phyloP scores from a whole-genome alignment of 2,329 filamentous ascomycete species.

The Gaeumannomyces sp. region DNA sequence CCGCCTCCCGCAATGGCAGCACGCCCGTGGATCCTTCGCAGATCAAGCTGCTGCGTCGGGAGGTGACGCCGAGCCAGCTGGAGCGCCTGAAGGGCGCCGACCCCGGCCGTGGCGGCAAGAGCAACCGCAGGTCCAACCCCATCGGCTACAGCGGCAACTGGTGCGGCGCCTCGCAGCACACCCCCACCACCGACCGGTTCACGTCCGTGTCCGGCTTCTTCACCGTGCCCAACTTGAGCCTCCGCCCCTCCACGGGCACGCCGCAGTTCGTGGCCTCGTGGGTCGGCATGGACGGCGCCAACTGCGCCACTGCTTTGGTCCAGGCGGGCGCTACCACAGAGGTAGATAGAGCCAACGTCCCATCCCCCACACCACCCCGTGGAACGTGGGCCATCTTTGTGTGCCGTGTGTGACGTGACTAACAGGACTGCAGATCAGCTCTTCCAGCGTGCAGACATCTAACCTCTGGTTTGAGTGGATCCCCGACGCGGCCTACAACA shows the following conservation, averaged over 20 bases:
- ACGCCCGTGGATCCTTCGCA: conserved; percentile 6
- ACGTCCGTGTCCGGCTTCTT: conserved; percentile 21
- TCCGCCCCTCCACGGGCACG: conserved; percentile 14
- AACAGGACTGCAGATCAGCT: conserved; percentile 4
- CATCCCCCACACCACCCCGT: too few species aligned
- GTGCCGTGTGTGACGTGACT: not conserved
- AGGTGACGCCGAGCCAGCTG: not conserved
- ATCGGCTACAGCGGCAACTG: conserved; percentile 16
- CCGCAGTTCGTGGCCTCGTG: conserved; percentile 24
- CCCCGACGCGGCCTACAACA: conserved; percentile 23
- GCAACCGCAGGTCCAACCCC: not conserved
- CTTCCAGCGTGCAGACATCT: conserved; percentile 7
- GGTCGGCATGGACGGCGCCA: conserved; percentile 25
- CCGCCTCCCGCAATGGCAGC: not conserved
- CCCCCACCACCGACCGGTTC: conserved; percentile 15
- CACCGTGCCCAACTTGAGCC: conserved; percentile 20
- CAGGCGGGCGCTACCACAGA: conserved; percentile 24
- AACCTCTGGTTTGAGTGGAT: conserved; percentile 28
- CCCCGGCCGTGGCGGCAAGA: too few species aligned
- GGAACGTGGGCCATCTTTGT: not conserved
- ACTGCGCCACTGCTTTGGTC: conserved; percentile 21
- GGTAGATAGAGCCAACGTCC: not conserved
- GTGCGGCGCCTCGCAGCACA: conserved; percentile 22
- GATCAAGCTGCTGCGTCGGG: conserved; percentile 6
- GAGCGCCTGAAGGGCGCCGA: not conserved